Percentiles rank a stretch among this genome's conserved stretches.
Conservation (phyloP, 805 yeast genomes). For the Wilhelminamyces savonicus region DNA sequence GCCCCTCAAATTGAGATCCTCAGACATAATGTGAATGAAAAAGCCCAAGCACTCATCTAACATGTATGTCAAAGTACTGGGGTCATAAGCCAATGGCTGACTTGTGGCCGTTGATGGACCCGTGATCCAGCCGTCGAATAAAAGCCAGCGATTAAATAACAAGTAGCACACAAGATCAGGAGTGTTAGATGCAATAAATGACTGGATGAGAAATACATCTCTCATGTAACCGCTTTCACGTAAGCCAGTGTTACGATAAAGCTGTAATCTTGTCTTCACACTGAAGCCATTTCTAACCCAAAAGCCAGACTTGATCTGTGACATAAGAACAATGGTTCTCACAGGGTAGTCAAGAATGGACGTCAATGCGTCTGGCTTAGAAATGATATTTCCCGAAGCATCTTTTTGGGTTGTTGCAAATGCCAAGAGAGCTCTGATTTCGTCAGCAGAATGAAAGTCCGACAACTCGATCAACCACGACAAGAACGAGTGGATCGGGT, state of each 20-base stretch:
- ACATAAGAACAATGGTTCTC: constrained; percentile 65
- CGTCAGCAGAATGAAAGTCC: constrained; percentile 14
- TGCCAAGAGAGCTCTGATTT: constrained; percentile 4
- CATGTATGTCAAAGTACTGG: constrained; percentile 50
- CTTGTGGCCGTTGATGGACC: too few species aligned
- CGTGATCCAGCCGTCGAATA: constrained; percentile 31
- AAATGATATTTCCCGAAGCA: too few species aligned
- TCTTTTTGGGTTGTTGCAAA: too few species aligned
- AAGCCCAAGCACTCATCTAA: constrained; percentile 75
- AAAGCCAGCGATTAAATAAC: constrained; percentile 64
- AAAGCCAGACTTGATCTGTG: constrained; percentile 82
- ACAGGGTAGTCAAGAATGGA: constrained; percentile 66
- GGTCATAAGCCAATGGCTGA: constrained; percentile 33
- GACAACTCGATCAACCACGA: constrained; percentile 65
- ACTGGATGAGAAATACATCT: constrained; percentile 70
- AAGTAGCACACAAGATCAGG: constrained; percentile 54
- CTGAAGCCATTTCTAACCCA: constrained; percentile 95
- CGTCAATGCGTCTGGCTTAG: constrained; percentile 9
- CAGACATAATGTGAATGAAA: constrained; percentile 62
- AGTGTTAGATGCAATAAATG: constrained; percentile 43
- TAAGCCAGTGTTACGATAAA: constrained; percentile 71
- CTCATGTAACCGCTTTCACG: constrained; percentile 79
- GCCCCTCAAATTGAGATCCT: constrained; percentile 53
- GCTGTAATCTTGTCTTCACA: constrained; percentile 68
- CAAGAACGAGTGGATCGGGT: constrained; percentile 71